These are phyloP conservation scores for Pachysandra terminalis DNA, from an alignment of 164 flowering plant species.

Conservation along the genomic window DNA sequence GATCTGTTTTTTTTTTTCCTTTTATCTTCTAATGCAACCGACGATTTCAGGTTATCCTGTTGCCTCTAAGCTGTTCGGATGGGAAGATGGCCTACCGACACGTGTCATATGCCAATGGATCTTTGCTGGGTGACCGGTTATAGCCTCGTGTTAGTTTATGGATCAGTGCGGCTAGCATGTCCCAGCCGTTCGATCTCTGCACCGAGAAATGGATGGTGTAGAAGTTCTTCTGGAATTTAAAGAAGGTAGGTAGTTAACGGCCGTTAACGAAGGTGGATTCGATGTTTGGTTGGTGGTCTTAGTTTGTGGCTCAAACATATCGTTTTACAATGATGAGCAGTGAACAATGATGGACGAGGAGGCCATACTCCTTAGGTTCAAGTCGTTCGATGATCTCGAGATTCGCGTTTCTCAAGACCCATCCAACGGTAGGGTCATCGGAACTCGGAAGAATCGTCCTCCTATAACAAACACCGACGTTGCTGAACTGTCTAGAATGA, in stretches of 20 bases:
- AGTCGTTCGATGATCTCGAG: no score
- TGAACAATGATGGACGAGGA: no score
- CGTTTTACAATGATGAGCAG: no score
- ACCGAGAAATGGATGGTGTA: not conserved
- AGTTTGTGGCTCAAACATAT: no score
- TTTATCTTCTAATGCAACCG: constrained; percentile 4
- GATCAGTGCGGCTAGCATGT: constrained; percentile 1
- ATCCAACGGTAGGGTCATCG: no score
- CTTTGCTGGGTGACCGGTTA: constrained; percentile 4
- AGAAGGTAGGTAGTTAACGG: not conserved
- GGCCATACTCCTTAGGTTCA: no score
- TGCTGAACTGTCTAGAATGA: no score
- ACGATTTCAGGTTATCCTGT: constrained; percentile 6
- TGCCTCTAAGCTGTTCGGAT: constrained; percentile 7
- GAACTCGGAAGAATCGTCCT: no score
- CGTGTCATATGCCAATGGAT: not conserved
- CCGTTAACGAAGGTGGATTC: no score
- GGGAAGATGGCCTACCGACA: not conserved
- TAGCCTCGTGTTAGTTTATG: constrained; percentile 8
- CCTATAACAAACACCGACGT: no score
- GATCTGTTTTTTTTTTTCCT: not conserved
- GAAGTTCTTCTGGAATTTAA: not conserved
- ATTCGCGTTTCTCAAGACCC: no score
- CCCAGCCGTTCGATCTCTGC: constrained; percentile 3
- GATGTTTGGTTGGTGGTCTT: no score